Conservation (phyloP, 192 early-diverging fungal species). For the Diversispora eburnea region DNA sequence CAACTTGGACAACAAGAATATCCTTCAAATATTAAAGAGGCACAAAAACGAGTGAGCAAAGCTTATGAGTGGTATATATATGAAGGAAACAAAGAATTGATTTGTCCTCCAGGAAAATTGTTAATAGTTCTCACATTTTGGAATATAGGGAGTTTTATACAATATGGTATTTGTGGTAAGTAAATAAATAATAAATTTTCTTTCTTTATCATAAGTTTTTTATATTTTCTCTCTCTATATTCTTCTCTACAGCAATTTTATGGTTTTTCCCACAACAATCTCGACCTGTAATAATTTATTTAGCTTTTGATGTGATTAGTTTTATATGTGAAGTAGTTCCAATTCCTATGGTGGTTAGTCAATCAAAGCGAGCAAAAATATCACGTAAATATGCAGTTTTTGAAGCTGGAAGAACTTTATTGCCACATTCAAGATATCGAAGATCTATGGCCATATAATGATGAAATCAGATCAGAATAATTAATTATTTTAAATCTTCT, state of each 20-base stretch:
- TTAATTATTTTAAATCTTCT: too few relatives aligned
- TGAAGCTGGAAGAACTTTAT: background rate
- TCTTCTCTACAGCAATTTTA: constrained; percentile 7
- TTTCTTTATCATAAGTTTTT: background rate
- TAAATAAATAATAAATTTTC: background rate
- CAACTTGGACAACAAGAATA: background rate
- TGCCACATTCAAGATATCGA: background rate
- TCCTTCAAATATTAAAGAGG: background rate
- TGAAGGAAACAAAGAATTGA: constrained; percentile 6
- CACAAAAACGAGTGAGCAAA: constrained; percentile 14
- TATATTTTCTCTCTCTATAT: background rate
- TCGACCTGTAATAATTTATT: constrained; percentile 14
- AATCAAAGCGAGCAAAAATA: constrained; percentile 1
- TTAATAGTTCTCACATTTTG: constrained; percentile 10
- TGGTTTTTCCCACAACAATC: constrained; percentile 11
- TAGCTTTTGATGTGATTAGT: background rate
- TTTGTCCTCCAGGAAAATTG: constrained; percentile 16
- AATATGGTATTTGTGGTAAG: constrained; percentile 26
- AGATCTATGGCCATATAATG: background rate
- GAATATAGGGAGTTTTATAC: constrained; percentile 24
- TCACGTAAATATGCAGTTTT: background rate
- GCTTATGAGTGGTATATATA: constrained; percentile 28
- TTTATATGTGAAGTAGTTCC: constrained; percentile 17
- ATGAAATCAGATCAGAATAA: too few relatives aligned
- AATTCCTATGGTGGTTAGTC: constrained; percentile 13